Evolutionary conservation across 1,284 basidiomycete genomes (phyloP).

Genomic region (Malassezia equina): DNA sequence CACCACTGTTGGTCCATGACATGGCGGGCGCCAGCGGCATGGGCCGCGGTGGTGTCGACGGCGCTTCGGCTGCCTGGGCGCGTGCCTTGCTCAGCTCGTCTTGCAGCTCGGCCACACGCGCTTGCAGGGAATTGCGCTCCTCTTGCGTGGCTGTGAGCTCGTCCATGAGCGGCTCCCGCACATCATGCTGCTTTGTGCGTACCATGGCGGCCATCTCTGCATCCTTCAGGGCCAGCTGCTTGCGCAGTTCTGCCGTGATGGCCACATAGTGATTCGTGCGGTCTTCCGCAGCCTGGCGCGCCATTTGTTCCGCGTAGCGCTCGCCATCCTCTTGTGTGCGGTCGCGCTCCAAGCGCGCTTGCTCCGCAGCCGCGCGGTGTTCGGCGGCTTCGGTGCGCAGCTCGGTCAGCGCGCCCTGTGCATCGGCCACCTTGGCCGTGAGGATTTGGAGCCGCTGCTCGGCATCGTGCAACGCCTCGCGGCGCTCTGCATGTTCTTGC

Average conservation of each 20-base stretch:
- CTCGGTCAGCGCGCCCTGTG: conserved; percentile 13
- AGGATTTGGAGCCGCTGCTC: not conserved
- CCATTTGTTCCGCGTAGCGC: conserved; percentile 18
- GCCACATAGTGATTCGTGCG: conserved; percentile 17
- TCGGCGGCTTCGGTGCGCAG: conserved; percentile 22
- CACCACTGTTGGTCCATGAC: conserved; percentile 1
- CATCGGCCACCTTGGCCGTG: conserved; percentile 2
- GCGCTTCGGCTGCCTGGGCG: not conserved
- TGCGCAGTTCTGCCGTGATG: conserved; percentile 16
- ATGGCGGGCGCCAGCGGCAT: not conserved
- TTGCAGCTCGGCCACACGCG: not conserved
- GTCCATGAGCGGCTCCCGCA: not conserved
- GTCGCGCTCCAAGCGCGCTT: conserved; percentile 17
- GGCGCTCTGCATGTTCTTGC: conserved; percentile 21
- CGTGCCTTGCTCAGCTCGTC: not conserved
- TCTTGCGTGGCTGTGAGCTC: not conserved
- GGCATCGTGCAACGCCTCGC: conserved; percentile 7
- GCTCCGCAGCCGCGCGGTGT: conserved; percentile 21
- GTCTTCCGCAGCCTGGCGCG: conserved; percentile 22
- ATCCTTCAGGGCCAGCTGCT: conserved; percentile 21
- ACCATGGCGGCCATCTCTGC: conserved; percentile 14
- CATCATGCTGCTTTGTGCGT: conserved; percentile 5
- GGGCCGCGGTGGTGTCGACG: not conserved
- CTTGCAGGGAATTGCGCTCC: not conserved
- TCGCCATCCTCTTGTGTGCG: conserved; percentile 21